A percentile compares a stretch with the other conserved stretches of the same genome.
Conservation (phyloP, 78 protist species). For the Dictyostelium capitatum region DNA sequence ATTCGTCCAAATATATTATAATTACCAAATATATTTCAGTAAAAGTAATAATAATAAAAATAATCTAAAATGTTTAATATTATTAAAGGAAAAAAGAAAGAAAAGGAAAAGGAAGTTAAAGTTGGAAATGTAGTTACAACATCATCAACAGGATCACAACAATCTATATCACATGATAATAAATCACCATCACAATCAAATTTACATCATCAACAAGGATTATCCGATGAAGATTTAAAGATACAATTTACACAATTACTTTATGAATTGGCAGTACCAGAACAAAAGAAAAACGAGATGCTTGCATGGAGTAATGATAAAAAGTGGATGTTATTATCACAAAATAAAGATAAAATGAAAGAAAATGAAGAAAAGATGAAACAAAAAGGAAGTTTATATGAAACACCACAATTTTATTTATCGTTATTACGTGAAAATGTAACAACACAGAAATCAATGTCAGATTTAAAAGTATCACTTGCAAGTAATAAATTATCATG, state of each 20-base stretch:
- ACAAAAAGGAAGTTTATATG: constrained; percentile 74
- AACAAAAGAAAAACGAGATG: constrained; percentile 56
- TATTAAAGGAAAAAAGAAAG: constrained; percentile 70
- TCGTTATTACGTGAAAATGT: constrained; percentile 67
- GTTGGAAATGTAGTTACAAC: not conserved
- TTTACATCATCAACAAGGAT: not conserved
- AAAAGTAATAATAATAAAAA: not conserved
- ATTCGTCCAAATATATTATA: too few species aligned
- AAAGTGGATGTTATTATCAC: constrained; percentile 50
- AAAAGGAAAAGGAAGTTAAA: constrained; percentile 5
- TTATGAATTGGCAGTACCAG: constrained; percentile 76
- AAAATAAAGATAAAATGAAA: constrained; percentile 68
- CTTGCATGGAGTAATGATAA: constrained; percentile 54
- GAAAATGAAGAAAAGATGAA: constrained; percentile 64
- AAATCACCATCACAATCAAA: not conserved
- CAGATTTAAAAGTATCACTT: constrained; percentile 59
- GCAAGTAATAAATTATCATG: constrained; percentile 59
- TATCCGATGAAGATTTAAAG: constrained; percentile 35
- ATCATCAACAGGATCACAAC: not conserved
- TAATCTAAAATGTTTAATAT: constrained; percentile 16
- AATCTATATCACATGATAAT: not conserved
- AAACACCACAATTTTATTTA: constrained; percentile 65
- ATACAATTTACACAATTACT: constrained; percentile 38
- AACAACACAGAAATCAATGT: constrained; percentile 36
- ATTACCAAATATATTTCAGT: too few species aligned